A percentile compares a stretch with the other conserved stretches of the same genome.
phyloP scores from a whole-genome alignment of 1,284 basidiomycete genomes.

The Neonothopanus nambi region DNA sequence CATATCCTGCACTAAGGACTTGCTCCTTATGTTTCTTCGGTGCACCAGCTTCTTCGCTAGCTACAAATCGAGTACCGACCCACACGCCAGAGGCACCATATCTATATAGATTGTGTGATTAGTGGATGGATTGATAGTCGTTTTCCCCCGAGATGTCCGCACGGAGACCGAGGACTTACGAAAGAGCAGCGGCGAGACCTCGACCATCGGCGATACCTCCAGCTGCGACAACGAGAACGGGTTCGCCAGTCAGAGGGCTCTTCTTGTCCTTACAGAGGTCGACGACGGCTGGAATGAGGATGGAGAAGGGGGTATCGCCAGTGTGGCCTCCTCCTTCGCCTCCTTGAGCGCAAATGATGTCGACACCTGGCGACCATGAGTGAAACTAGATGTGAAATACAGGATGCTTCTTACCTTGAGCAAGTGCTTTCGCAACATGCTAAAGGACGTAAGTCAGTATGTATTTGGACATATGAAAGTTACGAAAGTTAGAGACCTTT shows the following conservation, averaged over 20 bases:
- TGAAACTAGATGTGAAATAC: neutral
- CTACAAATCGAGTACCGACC: conserved; percentile 93
- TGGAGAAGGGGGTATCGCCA: conserved; percentile 74
- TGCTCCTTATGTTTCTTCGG: conserved; percentile 80
- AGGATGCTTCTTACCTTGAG: conserved; percentile 46
- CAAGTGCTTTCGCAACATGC: conserved; percentile 81
- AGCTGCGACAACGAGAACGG: conserved; percentile 77
- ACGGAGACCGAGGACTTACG: conserved; percentile 44
- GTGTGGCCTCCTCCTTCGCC: conserved; percentile 82
- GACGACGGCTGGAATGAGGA: conserved; percentile 78
- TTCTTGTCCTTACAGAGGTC: conserved; percentile 67
- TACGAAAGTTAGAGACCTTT: conserved; percentile 50
- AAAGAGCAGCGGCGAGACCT: conserved; percentile 76
- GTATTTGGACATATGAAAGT: no score
- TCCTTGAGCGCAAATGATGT: conserved; percentile 85
- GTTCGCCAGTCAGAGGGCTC: conserved; percentile 76
- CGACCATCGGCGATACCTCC: conserved; percentile 85
- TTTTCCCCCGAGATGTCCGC: conserved; percentile 3
- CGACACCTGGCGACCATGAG: conserved; percentile 55
- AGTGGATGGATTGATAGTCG: neutral
- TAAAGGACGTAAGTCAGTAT: conserved; percentile 25
- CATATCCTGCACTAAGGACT: conserved; percentile 64
- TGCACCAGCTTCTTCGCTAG: conserved; percentile 79
- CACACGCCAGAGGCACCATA: conserved; percentile 84
- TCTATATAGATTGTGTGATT: conserved; percentile 28